Conservation (phyloP, 1,284 basidiomycete species). For the Volvariella surrecta region DNA sequence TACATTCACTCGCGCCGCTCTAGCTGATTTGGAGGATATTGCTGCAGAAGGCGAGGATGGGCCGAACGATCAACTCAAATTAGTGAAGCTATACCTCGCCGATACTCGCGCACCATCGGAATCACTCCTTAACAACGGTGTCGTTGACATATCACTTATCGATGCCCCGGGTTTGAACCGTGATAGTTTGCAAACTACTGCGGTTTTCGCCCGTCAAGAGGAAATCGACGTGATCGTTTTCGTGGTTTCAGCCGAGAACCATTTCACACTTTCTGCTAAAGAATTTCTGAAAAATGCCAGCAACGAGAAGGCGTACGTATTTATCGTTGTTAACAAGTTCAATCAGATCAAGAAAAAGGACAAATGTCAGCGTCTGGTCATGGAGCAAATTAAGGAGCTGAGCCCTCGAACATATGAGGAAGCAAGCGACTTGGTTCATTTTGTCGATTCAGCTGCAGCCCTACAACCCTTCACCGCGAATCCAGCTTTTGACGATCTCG, state of each 20-base stretch:
- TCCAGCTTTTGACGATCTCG: conserved; percentile 79
- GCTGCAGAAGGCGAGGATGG: conserved; percentile 74
- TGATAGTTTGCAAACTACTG: conserved; percentile 93
- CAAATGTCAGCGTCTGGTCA: conserved; percentile 82
- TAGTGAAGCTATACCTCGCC: conserved; percentile 80
- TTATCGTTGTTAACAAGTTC: conserved; percentile 99
- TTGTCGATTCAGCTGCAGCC: conserved; percentile 85
- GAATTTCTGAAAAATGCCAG: conserved; percentile 93
- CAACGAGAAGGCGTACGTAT: conserved; percentile 97
- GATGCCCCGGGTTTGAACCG: conserved; percentile 98
- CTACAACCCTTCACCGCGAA: conserved; percentile 56
- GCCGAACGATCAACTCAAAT: conserved; percentile 54
- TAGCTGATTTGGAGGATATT: conserved; percentile 75
- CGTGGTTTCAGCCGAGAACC: conserved; percentile 97
- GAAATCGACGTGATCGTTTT: conserved; percentile 99
- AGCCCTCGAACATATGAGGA: conserved; percentile 91
- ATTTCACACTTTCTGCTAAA: conserved; percentile 94
- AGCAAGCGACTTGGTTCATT: conserved; percentile 92
- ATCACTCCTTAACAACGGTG: conserved; percentile 91
- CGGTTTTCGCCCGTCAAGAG: conserved; percentile 92
- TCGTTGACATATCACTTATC: conserved; percentile 97
- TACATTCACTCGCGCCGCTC: conserved; percentile 66
- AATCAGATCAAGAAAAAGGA: conserved; percentile 95
- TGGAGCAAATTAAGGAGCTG: conserved; percentile 92
- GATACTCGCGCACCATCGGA: conserved; percentile 67